Percentiles rank a stretch among this genome's conserved stretches.
phyloP scores from a whole-genome alignment of 169 alveolate species.

The Eimeria necatrix region DNA sequence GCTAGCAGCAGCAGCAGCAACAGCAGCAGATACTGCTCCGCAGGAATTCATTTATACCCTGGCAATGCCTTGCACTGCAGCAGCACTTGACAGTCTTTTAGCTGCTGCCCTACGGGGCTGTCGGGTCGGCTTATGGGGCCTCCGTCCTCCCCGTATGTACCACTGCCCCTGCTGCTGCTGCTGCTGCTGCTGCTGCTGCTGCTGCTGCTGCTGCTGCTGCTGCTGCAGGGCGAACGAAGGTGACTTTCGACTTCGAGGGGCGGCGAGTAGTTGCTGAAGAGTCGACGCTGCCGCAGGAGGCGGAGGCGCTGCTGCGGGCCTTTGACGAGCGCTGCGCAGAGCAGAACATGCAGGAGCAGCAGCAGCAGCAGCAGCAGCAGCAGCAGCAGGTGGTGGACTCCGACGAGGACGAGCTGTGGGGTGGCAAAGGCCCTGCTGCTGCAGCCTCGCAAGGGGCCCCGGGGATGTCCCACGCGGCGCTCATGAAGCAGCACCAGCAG shows the following conservation, averaged over 20 bases:
- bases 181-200: conserved; percentile 52
- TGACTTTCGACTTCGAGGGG: conserved; percentile 50
- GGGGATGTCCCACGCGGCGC: neutral
- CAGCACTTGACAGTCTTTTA: too few species aligned
- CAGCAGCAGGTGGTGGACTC: conserved; percentile 14
- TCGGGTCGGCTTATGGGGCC: neutral
- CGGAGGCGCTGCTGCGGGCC: conserved; percentile 42
- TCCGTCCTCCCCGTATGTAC: neutral
- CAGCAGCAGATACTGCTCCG: neutral
- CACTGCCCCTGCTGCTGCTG: conserved; percentile 4
- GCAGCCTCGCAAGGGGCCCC: neutral
- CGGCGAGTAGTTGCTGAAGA: conserved; percentile 18
- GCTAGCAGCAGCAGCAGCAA: neutral
- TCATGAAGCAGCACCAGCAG: neutral
- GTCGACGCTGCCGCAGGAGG: conserved; percentile 23
- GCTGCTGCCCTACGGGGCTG: too few species aligned
- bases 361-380: conserved; percentile 19
- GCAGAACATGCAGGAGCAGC: conserved; percentile 41
- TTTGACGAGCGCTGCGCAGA: conserved; percentile 28
- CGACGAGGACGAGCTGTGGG: neutral
- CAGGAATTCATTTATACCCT: neutral
- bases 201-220: conserved; percentile 43
- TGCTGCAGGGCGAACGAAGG: conserved; percentile 34
- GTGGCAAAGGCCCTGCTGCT: neutral
- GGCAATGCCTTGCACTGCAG: too few species aligned